A percentile compares a stretch with the other conserved stretches of the same genome.
phyloP scores from a whole-genome alignment of 164 flowering plant genomes.

The Houttuynia cordata region DNA sequence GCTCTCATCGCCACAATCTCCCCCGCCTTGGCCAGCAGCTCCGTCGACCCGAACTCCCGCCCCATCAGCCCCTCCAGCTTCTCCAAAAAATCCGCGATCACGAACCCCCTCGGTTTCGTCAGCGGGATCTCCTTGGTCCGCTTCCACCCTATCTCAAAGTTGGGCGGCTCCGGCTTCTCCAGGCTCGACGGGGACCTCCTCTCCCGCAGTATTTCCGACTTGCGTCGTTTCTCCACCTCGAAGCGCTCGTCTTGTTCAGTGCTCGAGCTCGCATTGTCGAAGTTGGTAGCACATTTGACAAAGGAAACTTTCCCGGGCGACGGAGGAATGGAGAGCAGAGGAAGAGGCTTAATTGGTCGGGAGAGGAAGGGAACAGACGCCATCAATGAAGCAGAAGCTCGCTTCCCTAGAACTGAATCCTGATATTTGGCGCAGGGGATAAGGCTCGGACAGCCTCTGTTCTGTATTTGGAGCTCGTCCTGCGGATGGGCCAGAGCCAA shows the following conservation, averaged over 20 bases:
- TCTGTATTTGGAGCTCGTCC: too few relatives aligned
- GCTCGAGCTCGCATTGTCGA: too few relatives aligned
- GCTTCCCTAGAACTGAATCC: too few relatives aligned
- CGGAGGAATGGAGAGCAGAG: too few relatives aligned
- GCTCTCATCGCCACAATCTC: constrained; percentile 76
- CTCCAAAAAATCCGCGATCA: constrained; percentile 64
- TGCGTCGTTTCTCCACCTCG: constrained; percentile 43
- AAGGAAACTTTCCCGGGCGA: too few relatives aligned
- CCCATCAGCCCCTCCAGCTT: constrained; percentile 62
- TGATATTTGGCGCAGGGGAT: neutral
- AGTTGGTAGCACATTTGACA: too few relatives aligned
- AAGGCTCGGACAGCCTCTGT: too few relatives aligned
- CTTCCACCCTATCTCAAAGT: constrained; percentile 86
- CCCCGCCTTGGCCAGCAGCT: constrained; percentile 58
- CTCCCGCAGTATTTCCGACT: constrained; percentile 48
- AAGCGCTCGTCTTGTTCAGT: constrained; percentile 17
- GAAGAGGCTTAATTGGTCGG: too few relatives aligned
- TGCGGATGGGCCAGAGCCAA: too few relatives aligned
- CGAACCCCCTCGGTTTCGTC: constrained; percentile 65
- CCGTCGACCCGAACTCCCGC: constrained; percentile 49
- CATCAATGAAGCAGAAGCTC: too few relatives aligned
- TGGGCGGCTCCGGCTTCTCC: constrained; percentile 49
- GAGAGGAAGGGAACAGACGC: too few relatives aligned
- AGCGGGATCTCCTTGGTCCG: constrained; percentile 51
- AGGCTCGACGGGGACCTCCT: constrained; percentile 21